Base-by-base conservation (phyloP, 2,329 filamentous ascomycete species). In the Aspergillus neotritici region DNA sequence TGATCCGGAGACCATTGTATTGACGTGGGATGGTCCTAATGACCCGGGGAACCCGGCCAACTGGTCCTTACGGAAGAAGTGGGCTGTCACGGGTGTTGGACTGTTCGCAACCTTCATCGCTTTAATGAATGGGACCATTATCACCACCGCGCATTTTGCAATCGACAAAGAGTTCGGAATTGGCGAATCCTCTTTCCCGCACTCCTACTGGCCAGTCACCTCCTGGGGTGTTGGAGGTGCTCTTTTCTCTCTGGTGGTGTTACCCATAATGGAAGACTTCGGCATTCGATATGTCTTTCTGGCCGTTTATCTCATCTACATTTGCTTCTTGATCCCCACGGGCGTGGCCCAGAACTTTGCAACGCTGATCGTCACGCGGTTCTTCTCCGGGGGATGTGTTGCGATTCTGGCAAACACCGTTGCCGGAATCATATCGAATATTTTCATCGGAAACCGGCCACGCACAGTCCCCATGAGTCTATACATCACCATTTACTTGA, bases 271-370 rank as follows among this genome's bases (percentile, higher is more conserved):
- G 53, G 62, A 73, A 46, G 61, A 66, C 32, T 68, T 67, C 41
- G 70, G 70, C 15, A 59, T 70, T 5, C 55, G 67, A 45, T 59
- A 58, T 40, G 67, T 68, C 15, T 71, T 72, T 41, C 44, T 72
- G 30, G 52, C 45, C 12, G 55, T 65, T 4, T 69, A 70, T 43
- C 47, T 62, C 5, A 38, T 59, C 6, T 59, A 72, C 31, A 54
- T 70, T 25, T 58, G 66, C 16, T 71, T 70, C 44, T 57, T 69
- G 4, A 56, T 74, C 12, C 66, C 68, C 0, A 64, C 66, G 44
- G 67, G 60, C 0, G 42, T 71, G 4, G 69, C 70, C 1, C 60
- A 61, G n/a, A 72, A 70, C 43, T 72, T 71, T 42, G 68, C 67
- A 5, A 71, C 70, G 0, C 43, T 73, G 8, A 52, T 73, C 4